Percentiles rank a stretch among this genome's conserved stretches.
These are phyloP conservation scores for Cytospora piceae DNA, from an alignment of 2,329 filamentous ascomycete genomes.

Conservation along the genomic window DNA sequence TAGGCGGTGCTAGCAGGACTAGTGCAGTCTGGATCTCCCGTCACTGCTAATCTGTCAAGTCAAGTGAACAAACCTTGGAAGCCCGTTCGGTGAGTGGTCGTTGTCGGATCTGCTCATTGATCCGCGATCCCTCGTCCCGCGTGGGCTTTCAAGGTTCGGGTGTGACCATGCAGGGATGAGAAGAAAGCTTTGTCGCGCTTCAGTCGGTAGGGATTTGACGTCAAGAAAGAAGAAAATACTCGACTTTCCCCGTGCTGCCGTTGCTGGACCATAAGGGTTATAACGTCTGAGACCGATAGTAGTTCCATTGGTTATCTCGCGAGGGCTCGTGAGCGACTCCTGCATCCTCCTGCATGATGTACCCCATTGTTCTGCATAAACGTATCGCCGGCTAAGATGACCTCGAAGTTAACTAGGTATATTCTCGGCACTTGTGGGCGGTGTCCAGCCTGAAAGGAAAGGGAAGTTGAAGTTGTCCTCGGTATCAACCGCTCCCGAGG, in stretches of 20 bases:
- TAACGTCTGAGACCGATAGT: slow-evolving; percentile 13
- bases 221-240: neutral
- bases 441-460: slow-evolving; percentile 1
- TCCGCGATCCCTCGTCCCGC: slow-evolving; percentile 18
- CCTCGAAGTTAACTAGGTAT: slow-evolving; percentile 15
- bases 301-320: slow-evolving; percentile 25
- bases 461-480: neutral
- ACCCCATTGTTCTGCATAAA: slow-evolving; percentile 27
- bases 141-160: slow-evolving; percentile 16
- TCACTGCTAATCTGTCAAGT: slow-evolving; percentile 4
- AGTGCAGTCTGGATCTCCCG: slow-evolving; percentile 5
- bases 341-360: slow-evolving; percentile 28
- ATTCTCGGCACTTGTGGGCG: slow-evolving; percentile 11
- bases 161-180: slow-evolving; percentile 26
- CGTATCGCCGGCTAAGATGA: slow-evolving; percentile 17
- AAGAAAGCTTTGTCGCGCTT: slow-evolving; percentile 19
- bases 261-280: slow-evolving; percentile 8
- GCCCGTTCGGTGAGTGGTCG: neutral
- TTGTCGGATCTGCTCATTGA: slow-evolving; percentile 10
- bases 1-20: slow-evolving; percentile 11
- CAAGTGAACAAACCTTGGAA: slow-evolving; percentile 5
- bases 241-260: neutral
- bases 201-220: slow-evolving; percentile 10
- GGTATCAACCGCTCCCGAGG: slow-evolving; percentile 1
- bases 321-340: slow-evolving; percentile 17